Evolutionary conservation across 495 filamentous ascomycete genomes (phyloP).

Genomic region (Evansstolkia leycettana): DNA sequence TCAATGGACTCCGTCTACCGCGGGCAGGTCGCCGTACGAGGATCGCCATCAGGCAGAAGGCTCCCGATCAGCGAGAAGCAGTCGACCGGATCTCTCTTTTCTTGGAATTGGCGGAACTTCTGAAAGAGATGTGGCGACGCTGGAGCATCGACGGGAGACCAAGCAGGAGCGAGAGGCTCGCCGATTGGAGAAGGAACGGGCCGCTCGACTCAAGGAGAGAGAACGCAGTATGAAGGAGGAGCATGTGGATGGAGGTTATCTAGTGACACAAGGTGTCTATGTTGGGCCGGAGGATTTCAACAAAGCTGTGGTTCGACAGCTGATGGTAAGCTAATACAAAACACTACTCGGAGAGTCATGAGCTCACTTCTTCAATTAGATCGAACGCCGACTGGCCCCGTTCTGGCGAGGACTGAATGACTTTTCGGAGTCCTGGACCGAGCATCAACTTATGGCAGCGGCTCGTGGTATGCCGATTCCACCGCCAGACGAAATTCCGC

Average conservation of each 20-base stretch:
- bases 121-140: conserved; percentile 27
- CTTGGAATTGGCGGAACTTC: conserved; percentile 36
- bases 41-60: conserved; percentile 25
- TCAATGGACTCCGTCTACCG: conserved; percentile 24
- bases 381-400: conserved; percentile 83
- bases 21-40: conserved; percentile 22
- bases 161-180: conserved; percentile 85
- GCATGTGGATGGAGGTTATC: conserved; percentile 84
- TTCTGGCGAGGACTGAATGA: conserved; percentile 94
- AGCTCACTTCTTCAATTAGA: conserved; percentile 38
- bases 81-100: conserved; percentile 44
- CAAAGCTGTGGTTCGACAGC: conserved; percentile 76
- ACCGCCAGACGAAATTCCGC: conserved; percentile 65
- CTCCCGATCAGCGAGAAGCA: conserved; percentile 33
- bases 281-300: conserved; percentile 87
- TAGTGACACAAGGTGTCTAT: conserved; percentile 91
- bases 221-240: conserved; percentile 91
- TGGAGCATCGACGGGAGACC: conserved; percentile 62
- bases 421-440: conserved; percentile 78
- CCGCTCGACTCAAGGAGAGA: conserved; percentile 61
- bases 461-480: conserved; percentile 79
- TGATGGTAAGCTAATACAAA: conserved; percentile 53
- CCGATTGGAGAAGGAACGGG: conserved; percentile 69
- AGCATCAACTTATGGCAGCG: conserved; percentile 85
- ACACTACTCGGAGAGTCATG: neutral